Base-by-base conservation (phyloP, 2,329 filamentous ascomycete species). In the Aspergillus ruber region DNA sequence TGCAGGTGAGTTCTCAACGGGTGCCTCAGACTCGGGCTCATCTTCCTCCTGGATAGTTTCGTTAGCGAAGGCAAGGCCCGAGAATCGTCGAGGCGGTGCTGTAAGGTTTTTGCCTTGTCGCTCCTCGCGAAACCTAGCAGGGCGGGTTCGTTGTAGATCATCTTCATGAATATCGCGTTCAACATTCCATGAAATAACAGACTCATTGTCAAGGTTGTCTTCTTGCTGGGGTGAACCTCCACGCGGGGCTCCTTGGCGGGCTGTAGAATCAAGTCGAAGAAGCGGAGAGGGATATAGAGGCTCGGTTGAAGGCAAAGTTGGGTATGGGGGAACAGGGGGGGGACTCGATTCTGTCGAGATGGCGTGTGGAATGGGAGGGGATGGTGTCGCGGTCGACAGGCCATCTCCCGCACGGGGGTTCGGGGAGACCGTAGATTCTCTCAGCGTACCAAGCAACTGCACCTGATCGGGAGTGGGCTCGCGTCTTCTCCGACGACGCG, bases 101-200 rank as follows among this genome's bases (percentile, higher is more conserved):
- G 60, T 64, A 18, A 70, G 68, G 36, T 65, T 68, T 41, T 53
- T 56, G 1, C 65, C 63, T 20, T 57, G 57, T 3, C 50, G 45
- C 15, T 55, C 56, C 13, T 54, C 49, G 15, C 48, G 52, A 45
- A 54, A 57, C 38, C 50, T 54, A 42, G 55, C 55, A 17, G 61
- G 57, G 23, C 60, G 56, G n/a, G 62, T 65, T 33, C 66, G 59
- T 53, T 64, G 63, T 8, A 70, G 42, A 21, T 66, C 52, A 47
- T 68, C 66, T 9, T 64, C 58, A 27, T 69, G 61, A 38, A 69
- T 56, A 40, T 67, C 60, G 15, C 67, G 63, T 32, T 70, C 67
- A 12, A 69, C 46, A 15, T 52, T 56, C 55, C 60, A 70, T 2
- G 66, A 69, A 2, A 63, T 49, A 9, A 60, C 55, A 1, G 66